Evolutionary conservation across 1,139 yeast species (phyloP), one percentile per base, ranked within the genome.

Genomic region (Yamadazyma epiphylla): DNA sequence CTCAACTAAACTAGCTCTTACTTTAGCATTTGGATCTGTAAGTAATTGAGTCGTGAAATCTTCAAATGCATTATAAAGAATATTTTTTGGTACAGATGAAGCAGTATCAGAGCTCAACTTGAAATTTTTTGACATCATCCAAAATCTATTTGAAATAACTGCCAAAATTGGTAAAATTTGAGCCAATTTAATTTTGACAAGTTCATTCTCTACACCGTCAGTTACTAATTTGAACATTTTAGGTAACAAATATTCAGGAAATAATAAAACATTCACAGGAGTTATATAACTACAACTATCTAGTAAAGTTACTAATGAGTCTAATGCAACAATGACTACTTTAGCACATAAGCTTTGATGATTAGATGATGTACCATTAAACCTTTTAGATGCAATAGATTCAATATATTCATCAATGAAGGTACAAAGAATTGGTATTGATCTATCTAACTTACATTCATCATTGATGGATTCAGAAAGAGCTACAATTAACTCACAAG

Each of bases 201-300:
- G 29, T 46, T 26, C 51, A 5, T 24, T 22, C n/a, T 43, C 20
- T 37, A 60, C 58, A 22, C 21, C 27, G 17, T 17, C 21, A 74
- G 48, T 31, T 9, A 40, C 17, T 13, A 83, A 55, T 7, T 57
- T 53, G 16, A 72, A 60, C 4, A 91, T 51, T 35, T 83, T 73
- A 0, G 97, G 97, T 10, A 87, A 52, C 14, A 91, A 63, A 49
- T 87, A 91, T 45, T 89, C 96, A 0, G 88, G 76, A 47, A 87
- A 86, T 6, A 88, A 60, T 26, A 77, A 70, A 14, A 76, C 81
- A 49, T 91, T 89, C 21, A 87, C 71, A 0, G 94, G 86, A 0
- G 85, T 79, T 12, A 88, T 69, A 3, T 70, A 69, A n/a, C 77
- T 74, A 29, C 89, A 82, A 33, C 83, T 66, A 15, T 66, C 57